Conservation (phyloP, 768 basidiomycete genomes). For the Coprinopsis sp. region DNA sequence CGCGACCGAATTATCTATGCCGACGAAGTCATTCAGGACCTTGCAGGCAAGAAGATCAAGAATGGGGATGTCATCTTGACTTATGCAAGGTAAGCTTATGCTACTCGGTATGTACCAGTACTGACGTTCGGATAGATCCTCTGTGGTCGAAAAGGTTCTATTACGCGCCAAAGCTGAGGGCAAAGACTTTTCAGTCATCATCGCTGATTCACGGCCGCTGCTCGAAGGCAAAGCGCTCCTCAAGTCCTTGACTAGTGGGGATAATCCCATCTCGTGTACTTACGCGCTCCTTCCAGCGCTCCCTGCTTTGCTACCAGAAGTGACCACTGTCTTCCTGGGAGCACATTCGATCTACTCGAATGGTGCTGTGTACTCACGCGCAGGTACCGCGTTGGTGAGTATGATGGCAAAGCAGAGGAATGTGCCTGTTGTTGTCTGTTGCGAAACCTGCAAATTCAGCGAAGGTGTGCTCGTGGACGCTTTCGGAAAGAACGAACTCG, state of each 20-base stretch:
- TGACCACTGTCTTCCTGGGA: constrained; percentile 83
- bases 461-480: constrained; percentile 90
- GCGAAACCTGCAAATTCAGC: constrained; percentile 98
- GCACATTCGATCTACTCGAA: constrained; percentile 95
- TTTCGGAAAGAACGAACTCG: constrained; percentile 94
- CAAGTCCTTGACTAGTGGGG: constrained; percentile 56
- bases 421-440: constrained; percentile 93
- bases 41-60: constrained; percentile 89
- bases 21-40: constrained; percentile 87
- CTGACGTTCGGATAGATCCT: constrained; percentile 55
- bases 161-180: constrained; percentile 70
- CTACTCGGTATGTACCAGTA: neutral
- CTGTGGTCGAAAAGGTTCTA: constrained; percentile 87
- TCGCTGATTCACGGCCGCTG: constrained; percentile 93
- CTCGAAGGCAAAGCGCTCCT: constrained; percentile 87
- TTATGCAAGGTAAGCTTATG: constrained; percentile 71
- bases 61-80: constrained; percentile 91
- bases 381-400: constrained; percentile 92
- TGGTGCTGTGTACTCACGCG: constrained; percentile 88
- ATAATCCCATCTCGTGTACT: constrained; percentile 70
- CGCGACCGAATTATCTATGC: constrained; percentile 91
- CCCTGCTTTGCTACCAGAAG: constrained; percentile 72
- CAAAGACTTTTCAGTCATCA: constrained; percentile 82
- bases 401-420: constrained; percentile 91
- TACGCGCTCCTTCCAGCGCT: constrained; percentile 89